Percentiles rank a stretch among this genome's conserved stretches.
Conservation (phyloP, 805 yeast genomes). For the Yamadazyma sp. region DNA sequence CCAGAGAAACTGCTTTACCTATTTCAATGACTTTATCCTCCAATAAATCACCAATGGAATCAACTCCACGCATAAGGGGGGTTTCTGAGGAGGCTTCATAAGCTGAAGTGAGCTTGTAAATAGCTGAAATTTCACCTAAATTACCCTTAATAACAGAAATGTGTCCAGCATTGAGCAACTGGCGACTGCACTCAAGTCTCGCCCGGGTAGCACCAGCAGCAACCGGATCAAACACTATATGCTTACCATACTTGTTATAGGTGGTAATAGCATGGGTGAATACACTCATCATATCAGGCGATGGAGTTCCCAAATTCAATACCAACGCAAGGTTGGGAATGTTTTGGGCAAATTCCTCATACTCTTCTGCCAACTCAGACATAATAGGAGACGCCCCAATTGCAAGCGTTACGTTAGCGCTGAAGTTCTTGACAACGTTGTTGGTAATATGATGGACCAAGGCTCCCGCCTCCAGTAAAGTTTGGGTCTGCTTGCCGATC, state of each 20-base stretch:
- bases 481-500: background rate
- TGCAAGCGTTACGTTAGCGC: conserved; percentile 84
- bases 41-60: conserved; percentile 35
- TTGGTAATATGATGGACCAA: conserved; percentile 87
- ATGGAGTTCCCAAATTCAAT: conserved; percentile 75
- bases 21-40: conserved; percentile 33
- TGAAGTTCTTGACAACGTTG: conserved; percentile 81
- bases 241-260: conserved; percentile 57
- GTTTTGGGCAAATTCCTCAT: conserved; percentile 54
- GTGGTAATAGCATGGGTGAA: conserved; percentile 53
- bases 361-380: conserved; percentile 75
- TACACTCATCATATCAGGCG: conserved; percentile 40
- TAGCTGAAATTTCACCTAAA: conserved; percentile 77
- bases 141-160: conserved; percentile 79
- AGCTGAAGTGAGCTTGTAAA: conserved; percentile 33
- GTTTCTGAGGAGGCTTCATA: conserved; percentile 24
- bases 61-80: conserved; percentile 77
- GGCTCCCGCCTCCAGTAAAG: conserved; percentile 40
- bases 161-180: conserved; percentile 55
- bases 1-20: conserved; percentile 50
- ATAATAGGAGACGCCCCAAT: conserved; percentile 85
- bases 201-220: conserved; percentile 80
- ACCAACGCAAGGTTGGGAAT: conserved; percentile 57
- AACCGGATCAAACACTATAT: conserved; percentile 87
- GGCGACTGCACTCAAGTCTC: conserved; percentile 49